phyloP scores from a whole-genome alignment of 2,329 filamentous ascomycete genomes.

The Xylariaceae sp. region DNA sequence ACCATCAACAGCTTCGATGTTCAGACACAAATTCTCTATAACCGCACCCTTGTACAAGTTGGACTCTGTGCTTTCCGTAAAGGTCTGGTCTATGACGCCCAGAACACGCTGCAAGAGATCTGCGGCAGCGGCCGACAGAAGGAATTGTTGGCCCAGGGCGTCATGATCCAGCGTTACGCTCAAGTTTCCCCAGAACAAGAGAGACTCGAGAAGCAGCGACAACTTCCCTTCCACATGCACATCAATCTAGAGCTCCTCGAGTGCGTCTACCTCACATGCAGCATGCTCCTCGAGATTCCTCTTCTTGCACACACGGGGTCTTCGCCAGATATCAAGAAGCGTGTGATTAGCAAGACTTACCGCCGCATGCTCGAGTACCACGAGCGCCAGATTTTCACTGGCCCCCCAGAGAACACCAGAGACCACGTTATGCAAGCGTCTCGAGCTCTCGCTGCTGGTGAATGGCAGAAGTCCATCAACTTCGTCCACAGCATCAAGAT shows the following conservation, averaged over 20 bases:
- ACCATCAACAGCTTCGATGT: conserved; percentile 96
- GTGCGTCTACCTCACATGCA: conserved; percentile 97
- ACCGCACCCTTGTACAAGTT: conserved; percentile 95
- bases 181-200: conserved; percentile 98
- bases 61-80: conserved; percentile 97
- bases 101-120: conserved; percentile 96
- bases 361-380: conserved; percentile 99
- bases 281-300: conserved; percentile 98
- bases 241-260: conserved; percentile 98
- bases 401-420: conserved; percentile 95
- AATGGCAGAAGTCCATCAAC: conserved; percentile 95
- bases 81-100: conserved; percentile 93
- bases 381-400: conserved; percentile 98
- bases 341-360: conserved; percentile 98
- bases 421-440: conserved; percentile 99
- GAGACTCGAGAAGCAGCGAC: conserved; percentile 91
- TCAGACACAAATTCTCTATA: conserved; percentile 96
- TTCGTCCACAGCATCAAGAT: conserved; percentile 99
- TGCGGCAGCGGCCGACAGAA: conserved; percentile 97
- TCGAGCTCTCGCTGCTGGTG: conserved; percentile 91
- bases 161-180: conserved; percentile 96
- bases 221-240: conserved; percentile 99
- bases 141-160: conserved; percentile 94
- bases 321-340: conserved; percentile 94
- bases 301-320: conserved; percentile 95